Percentiles rank a stretch among this genome's conserved stretches.
These are phyloP conservation scores for Blastomyces percursus DNA, from an alignment of 2,329 filamentous ascomycete species.

Conservation along the genomic window DNA sequence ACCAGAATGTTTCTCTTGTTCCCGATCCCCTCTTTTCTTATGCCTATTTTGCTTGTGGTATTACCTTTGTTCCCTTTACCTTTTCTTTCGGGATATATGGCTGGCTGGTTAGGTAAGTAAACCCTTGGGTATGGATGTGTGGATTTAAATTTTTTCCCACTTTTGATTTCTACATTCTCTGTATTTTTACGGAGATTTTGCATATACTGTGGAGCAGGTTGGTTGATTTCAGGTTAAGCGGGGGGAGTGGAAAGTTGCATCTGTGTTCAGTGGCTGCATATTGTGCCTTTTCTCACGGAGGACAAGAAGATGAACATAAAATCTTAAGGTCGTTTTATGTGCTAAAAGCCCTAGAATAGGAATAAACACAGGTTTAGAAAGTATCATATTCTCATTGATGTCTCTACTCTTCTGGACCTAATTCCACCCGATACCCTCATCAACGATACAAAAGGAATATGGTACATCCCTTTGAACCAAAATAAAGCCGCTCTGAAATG, in stretches of 20 bases:
- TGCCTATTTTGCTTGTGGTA: not conserved
- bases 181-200: not conserved
- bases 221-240: not conserved
- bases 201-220: not conserved
- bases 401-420: not conserved
- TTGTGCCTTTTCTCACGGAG: not conserved
- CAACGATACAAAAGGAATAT: too few relatives aligned
- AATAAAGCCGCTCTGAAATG: not conserved
- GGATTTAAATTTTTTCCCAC: not conserved
- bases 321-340: not conserved
- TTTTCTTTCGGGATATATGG: not conserved
- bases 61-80: not conserved
- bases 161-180: not conserved
- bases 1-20: conserved; percentile 4
- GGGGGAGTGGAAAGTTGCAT: not conserved
- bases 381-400: not conserved
- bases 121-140: not conserved
- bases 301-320: not conserved
- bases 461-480: not conserved
- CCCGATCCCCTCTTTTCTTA: conserved; percentile 12
- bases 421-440: too few relatives aligned
- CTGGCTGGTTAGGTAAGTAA: not conserved
- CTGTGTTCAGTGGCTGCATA: not conserved
- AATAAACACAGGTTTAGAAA: not conserved
- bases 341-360: too few relatives aligned